These are phyloP conservation scores for Colletotrichum cereale DNA, from an alignment of 2,329 filamentous ascomycete genomes.

Conservation along the genomic window DNA sequence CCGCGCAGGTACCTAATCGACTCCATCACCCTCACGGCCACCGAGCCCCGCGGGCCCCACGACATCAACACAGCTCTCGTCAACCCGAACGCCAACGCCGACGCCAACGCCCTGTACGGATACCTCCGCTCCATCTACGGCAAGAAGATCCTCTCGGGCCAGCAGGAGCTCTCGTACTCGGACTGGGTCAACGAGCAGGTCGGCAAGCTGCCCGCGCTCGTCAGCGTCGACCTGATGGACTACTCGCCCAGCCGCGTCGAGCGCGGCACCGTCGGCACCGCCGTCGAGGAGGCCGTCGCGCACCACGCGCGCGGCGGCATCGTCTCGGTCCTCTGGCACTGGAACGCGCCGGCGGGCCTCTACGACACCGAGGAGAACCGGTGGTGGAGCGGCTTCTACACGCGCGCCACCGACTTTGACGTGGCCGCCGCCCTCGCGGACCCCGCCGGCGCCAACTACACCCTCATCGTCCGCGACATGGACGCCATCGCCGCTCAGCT, in stretches of 20 bases:
- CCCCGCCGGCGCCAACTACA: conserved; percentile 60
- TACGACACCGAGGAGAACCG: conserved; percentile 58
- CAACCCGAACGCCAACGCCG: conserved; percentile 52
- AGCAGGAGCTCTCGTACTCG: conserved; percentile 58
- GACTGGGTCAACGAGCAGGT: conserved; percentile 58
- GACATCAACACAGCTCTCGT: conserved; percentile 54
- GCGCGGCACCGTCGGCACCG: conserved; percentile 53
- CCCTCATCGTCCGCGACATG: conserved; percentile 59
- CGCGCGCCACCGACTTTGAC: conserved; percentile 61
- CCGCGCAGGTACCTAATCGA: conserved; percentile 56
- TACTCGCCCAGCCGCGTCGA: conserved; percentile 61
- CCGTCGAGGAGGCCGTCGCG: conserved; percentile 61
- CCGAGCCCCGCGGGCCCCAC: conserved; percentile 52
- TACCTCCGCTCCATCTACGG: conserved; percentile 60
- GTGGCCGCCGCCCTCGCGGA: conserved; percentile 56
- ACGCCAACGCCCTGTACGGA: conserved; percentile 54
- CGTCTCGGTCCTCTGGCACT: conserved; percentile 62
- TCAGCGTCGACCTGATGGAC: conserved; percentile 62
- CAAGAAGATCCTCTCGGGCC: conserved; percentile 61
- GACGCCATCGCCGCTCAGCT: conserved; percentile 61
- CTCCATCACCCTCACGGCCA: conserved; percentile 54
- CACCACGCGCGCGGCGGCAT: conserved; percentile 59
- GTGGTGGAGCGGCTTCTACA: conserved; percentile 66
- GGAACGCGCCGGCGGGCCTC: conserved; percentile 60
- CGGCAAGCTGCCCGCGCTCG: conserved; percentile 61